Percentiles rank a stretch among this genome's conserved stretches.
Conservation (phyloP, 164 flowering plant genomes). For the Amborella trichopoda region DNA sequence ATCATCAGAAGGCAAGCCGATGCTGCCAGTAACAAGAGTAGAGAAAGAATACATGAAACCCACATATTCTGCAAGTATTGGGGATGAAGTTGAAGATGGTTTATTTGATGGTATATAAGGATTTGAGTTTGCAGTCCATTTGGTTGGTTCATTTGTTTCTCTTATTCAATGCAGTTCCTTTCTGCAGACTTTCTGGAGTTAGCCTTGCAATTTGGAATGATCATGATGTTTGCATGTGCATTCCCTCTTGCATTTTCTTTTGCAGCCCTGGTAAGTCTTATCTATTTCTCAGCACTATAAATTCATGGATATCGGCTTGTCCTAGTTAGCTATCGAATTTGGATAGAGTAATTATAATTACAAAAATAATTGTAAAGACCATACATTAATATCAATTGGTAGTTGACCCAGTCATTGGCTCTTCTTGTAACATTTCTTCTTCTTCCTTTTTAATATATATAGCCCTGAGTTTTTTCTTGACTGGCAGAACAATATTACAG, state of each 20-base stretch:
- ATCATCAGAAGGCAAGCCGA: conserved; percentile 25
- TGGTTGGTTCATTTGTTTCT: too few species aligned
- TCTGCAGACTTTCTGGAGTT: conserved; percentile 75
- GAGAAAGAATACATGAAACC: conserved; percentile 92
- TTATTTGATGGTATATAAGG: conserved; percentile 68
- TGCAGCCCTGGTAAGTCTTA: conserved; percentile 49
- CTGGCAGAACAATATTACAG: conserved; percentile 63
- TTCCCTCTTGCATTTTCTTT: conserved; percentile 83
- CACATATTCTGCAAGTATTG: conserved; percentile 70
- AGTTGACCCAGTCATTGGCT: too few species aligned
- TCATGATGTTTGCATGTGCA: conserved; percentile 99
- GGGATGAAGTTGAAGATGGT: conserved; percentile 89
- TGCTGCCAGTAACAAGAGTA: conserved; percentile 51
- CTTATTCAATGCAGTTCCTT: too few species aligned
- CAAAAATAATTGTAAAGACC: too few species aligned
- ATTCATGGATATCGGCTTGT: too few species aligned
- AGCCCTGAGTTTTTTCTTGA: not conserved
- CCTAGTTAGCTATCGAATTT: too few species aligned
- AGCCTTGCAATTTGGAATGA: conserved; percentile 92
- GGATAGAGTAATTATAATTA: too few species aligned
- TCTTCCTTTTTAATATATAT: too few species aligned
- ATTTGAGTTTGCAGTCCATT: not conserved
- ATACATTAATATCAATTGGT: too few species aligned
- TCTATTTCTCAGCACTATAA: too few species aligned
- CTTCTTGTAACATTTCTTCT: too few species aligned